Conservation (phyloP, 257 asterid genomes). For the Rubia yunnanensis region DNA sequence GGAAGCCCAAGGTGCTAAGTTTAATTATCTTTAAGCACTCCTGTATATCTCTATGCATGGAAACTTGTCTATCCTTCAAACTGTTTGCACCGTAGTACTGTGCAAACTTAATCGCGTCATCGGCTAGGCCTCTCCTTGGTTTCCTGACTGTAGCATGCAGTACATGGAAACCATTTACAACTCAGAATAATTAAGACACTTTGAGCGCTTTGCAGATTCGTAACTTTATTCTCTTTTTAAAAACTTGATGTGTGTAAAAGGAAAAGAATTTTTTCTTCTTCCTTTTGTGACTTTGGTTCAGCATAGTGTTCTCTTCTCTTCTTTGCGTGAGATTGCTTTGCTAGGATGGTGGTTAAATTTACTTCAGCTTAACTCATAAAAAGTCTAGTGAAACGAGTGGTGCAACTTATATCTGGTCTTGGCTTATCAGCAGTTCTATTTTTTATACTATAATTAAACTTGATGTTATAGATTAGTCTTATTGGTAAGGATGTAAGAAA, state of each 20-base stretch:
- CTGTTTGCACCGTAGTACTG: neutral
- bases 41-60: neutral
- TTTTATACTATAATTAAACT: neutral
- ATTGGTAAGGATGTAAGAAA: neutral
- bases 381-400: neutral
- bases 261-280: neutral
- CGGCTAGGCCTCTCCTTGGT: neutral
- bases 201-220: neutral
- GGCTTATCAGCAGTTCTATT: neutral
- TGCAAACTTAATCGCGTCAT: neutral
- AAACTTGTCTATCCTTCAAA: neutral
- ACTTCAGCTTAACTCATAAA: neutral
- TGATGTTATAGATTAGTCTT: neutral
- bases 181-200: neutral
- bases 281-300: neutral
- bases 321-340: neutral
- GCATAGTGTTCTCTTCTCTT: neutral
- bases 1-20: constrained; percentile 80
- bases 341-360: neutral
- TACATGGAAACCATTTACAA: neutral
- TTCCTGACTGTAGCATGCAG: neutral
- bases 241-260: neutral
- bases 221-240: neutral
- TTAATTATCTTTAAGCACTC: constrained; percentile 8
- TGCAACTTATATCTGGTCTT: neutral